Evolutionary conservation across 805 yeast species (phyloP).

Genomic region (Myxozyma sirexii): DNA sequence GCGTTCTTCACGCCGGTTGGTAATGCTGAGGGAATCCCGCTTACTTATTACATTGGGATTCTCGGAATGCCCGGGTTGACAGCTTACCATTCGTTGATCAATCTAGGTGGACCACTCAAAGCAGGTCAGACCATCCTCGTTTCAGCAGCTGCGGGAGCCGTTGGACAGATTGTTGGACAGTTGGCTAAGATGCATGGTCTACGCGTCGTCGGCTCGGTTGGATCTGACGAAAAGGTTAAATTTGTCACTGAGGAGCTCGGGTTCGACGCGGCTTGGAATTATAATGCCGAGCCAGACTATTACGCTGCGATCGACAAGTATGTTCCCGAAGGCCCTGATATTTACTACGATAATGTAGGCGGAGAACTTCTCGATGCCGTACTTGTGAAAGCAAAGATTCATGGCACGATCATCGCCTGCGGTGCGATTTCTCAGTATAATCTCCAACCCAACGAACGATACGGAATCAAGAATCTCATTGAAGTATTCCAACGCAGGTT

Average conservation of each 20-base stretch:
- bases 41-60: slow-evolving; percentile 48
- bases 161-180: slow-evolving; percentile 63
- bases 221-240: slow-evolving; percentile 57
- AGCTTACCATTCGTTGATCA: slow-evolving; percentile 58
- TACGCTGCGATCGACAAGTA: slow-evolving; percentile 43
- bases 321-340: slow-evolving; percentile 54
- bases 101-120: slow-evolving; percentile 51
- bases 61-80: slow-evolving; percentile 64
- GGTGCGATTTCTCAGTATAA: slow-evolving; percentile 66
- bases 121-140: slow-evolving; percentile 54
- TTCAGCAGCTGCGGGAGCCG: slow-evolving; percentile 75
- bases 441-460: slow-evolving; percentile 42
- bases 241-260: slow-evolving; percentile 59
- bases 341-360: slow-evolving; percentile 66
- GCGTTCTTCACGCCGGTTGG: slow-evolving; percentile 20
- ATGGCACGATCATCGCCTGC: slow-evolving; percentile 57
- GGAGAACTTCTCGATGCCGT: slow-evolving; percentile 58
- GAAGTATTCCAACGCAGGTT: slow-evolving; percentile 55
- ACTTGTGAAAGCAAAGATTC: slow-evolving; percentile 41
- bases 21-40: slow-evolving; percentile 33
- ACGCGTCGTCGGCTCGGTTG: slow-evolving; percentile 64
- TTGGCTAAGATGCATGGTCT: slow-evolving; percentile 58
- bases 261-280: slow-evolving; percentile 56
- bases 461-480: slow-evolving; percentile 47
- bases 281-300: slow-evolving; percentile 49